phyloP scores from a whole-genome alignment of 2,329 filamentous ascomycete genomes.

The Lecanicillium sp. region DNA sequence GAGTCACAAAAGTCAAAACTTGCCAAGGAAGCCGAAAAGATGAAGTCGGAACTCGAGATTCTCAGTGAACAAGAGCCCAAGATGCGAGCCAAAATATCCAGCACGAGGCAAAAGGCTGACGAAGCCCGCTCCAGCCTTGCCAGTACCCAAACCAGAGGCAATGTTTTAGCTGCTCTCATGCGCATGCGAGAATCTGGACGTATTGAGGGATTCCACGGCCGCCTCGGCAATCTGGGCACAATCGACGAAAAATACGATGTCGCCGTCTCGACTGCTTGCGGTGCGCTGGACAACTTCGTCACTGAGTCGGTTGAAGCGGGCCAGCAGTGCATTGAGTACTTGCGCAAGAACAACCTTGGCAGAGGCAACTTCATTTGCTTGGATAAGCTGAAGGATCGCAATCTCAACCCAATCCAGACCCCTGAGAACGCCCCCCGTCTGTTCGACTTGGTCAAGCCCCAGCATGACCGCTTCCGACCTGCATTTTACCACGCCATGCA shows the following conservation, averaged over 20 bases:
- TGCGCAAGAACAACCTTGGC: conserved; percentile 94
- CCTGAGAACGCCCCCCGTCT: conserved; percentile 88
- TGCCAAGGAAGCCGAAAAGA: conserved; percentile 66
- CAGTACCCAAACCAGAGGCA: conserved; percentile 85
- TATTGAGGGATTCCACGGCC: conserved; percentile 94
- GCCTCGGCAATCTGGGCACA: conserved; percentile 85
- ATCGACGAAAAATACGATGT: conserved; percentile 95
- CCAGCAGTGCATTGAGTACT: conserved; percentile 95
- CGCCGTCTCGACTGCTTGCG: conserved; percentile 95
- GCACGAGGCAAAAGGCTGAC: conserved; percentile 87
- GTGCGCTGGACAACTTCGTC: conserved; percentile 88
- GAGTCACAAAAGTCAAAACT: conserved; percentile 66
- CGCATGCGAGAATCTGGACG: conserved; percentile 91
- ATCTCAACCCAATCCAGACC: conserved; percentile 74
- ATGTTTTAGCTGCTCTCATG: conserved; percentile 87
- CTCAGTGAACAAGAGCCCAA: conserved; percentile 73
- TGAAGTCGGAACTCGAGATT: conserved; percentile 66
- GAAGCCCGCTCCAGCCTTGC: conserved; percentile 88
- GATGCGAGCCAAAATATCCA: conserved; percentile 77
- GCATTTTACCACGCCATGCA: conserved; percentile 95
- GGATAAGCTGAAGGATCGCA: conserved; percentile 74
- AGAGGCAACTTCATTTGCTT: conserved; percentile 96
- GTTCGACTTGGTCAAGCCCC: conserved; percentile 87
- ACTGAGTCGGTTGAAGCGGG: conserved; percentile 94
- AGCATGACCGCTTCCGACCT: conserved; percentile 77